Evolutionary conservation across 257 asterid species (phyloP), one percentile per base, ranked within the genome.

Genomic region (Scutellaria minor): DNA sequence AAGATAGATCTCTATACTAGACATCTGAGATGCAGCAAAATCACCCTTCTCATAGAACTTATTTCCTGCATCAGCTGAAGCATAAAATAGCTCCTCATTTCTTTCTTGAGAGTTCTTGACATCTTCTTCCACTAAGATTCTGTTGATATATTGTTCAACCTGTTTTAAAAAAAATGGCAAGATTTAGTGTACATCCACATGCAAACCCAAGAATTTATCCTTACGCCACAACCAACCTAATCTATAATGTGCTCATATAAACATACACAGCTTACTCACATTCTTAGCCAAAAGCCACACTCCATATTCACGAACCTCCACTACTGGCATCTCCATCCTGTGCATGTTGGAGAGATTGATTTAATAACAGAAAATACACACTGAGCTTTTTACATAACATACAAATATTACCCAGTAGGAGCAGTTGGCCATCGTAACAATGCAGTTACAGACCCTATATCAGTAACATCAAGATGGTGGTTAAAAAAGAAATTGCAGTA

Each of bases 311-410:
- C 84, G 86, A 73, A 92, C 96, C 78, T 95, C 92, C 20, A 95
- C 98, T 24, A 92, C 87, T 5, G 98, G 99, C 96, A 95, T 95
- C 84, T 95, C 99, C 98, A 95, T 95, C 83, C 99, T 94, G 87
- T 52, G 66, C 61, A 52, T 50, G 76, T 77, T 40, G 56, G 75
- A 60, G 41, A 80, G 66, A 51, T 10, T 68, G 27, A 80, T 80
- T 54, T 70, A 76, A 31, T 46, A 67, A 74, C 37, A 63, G 58
- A 70, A 52, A 79, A 47, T 54, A 55, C 42, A 63, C 6, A 47
- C 24, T 20, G 6, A 44, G 59, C 46, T 37, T 22, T 69, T 64
- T 50, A 45, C 75, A 75, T 68, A 68, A 69, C 72, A 77, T 55
- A 27, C 42, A 50, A 64, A 79, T 66, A 67, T 84, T 88, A 94